A percentile compares a stretch with the other conserved stretches of the same genome.
phyloP scores from a whole-genome alignment of 352 stramenopile species.

The Phytophthora palmivora region DNA sequence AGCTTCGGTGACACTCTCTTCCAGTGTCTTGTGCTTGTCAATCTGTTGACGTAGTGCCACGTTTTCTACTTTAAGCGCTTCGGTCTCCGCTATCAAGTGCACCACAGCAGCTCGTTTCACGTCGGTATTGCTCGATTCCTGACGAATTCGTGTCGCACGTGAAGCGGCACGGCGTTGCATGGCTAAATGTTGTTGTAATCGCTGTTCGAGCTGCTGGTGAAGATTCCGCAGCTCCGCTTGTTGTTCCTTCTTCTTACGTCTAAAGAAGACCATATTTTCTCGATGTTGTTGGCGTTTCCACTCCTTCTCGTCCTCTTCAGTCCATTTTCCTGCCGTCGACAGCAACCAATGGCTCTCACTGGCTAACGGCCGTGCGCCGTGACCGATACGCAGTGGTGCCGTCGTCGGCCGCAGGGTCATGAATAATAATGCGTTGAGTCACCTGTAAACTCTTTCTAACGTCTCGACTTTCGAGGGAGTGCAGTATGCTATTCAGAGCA shows the following conservation, averaged over 20 bases:
- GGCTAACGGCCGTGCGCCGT: conserved; percentile 33
- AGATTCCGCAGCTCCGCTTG: conserved; percentile 44
- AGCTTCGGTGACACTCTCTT: conserved; percentile 14
- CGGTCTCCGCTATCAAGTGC: conserved; percentile 44
- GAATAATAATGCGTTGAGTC: conserved; percentile 1
- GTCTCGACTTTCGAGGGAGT: conserved; percentile 4
- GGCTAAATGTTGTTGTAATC: conserved; percentile 43
- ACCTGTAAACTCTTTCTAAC: conserved; percentile 2
- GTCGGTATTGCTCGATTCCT: conserved; percentile 1
- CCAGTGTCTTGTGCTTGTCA: conserved; percentile 31
- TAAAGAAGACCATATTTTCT: conserved; percentile 60
- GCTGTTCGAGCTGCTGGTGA: conserved; percentile 46
- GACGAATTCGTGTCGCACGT: conserved; percentile 13
- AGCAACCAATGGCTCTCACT: conserved; percentile 56
- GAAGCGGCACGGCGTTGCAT: conserved; percentile 41
- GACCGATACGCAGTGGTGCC: conserved; percentile 27
- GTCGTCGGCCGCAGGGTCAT: conserved; percentile 19
- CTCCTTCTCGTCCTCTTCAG: conserved; percentile 55
- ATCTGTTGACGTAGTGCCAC: conserved; percentile 39
- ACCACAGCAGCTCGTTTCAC: conserved; percentile 24
- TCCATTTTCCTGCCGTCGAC: conserved; percentile 51
- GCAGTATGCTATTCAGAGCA: conserved; percentile 29
- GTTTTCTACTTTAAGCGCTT: conserved; percentile 51
- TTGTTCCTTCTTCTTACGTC: conserved; percentile 59
- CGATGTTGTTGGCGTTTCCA: conserved; percentile 57